These are phyloP conservation scores for Parsonsia alboflavescens DNA, from an alignment of 257 asterid genomes.

Conservation along the genomic window DNA sequence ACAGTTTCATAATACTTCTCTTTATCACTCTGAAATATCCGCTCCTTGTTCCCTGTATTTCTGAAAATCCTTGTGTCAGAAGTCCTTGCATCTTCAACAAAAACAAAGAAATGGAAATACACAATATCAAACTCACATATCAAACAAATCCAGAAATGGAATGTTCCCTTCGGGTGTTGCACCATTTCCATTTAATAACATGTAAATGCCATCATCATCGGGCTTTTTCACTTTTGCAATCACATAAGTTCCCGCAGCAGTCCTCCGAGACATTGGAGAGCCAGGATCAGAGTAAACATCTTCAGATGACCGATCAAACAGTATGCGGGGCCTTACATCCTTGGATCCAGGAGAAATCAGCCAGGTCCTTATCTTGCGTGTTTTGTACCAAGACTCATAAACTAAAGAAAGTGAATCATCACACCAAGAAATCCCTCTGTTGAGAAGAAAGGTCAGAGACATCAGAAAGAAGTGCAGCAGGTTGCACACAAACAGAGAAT, in stretches of 20 bases:
- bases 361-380: conserved; percentile 79
- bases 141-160: conserved; percentile 88
- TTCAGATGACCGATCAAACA: conserved; percentile 96
- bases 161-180: conserved; percentile 97
- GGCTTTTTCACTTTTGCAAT: conserved; percentile 81
- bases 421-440: conserved; percentile 93
- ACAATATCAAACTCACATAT: conserved; percentile 64
- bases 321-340: conserved; percentile 58
- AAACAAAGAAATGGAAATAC: conserved; percentile 20
- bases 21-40: conserved; percentile 97
- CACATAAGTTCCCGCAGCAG: conserved; percentile 77
- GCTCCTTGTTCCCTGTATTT: conserved; percentile 86
- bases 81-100: conserved; percentile 16
- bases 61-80: conserved; percentile 57
- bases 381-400: conserved; percentile 93
- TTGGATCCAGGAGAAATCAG: conserved; percentile 67
- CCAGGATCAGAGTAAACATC: conserved; percentile 99
- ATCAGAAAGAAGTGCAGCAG: conserved; percentile 7
- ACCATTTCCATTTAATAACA: conserved; percentile 81
- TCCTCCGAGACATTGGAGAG: conserved; percentile 87
- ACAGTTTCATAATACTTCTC: conserved; percentile 78
- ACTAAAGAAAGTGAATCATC: conserved; percentile 90
- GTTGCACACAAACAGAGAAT: background rate
- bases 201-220: conserved; percentile 51
- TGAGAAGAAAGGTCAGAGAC: conserved; percentile 21